These are phyloP conservation scores for Abelmoschus esculentus DNA, from an alignment of 345 rosid species.

Conservation along the genomic window DNA sequence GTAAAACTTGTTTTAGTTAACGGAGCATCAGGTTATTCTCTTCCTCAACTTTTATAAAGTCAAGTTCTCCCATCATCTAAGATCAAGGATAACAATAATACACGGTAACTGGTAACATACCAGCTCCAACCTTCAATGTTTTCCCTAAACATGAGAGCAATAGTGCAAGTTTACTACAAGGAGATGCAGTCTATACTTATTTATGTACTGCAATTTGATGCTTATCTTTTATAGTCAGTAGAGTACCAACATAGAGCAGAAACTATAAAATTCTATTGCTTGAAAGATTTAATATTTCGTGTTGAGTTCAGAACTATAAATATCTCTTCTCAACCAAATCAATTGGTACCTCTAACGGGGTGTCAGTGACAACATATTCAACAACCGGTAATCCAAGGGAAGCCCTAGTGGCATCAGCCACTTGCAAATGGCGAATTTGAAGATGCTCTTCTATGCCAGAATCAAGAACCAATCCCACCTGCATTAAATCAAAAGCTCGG, in stretches of 20 bases:
- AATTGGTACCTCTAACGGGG: constrained; percentile 2
- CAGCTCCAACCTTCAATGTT: neutral
- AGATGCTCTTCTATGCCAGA: constrained; percentile 53
- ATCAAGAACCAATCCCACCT: constrained; percentile 67
- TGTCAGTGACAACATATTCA: constrained; percentile 32
- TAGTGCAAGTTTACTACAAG: neutral
- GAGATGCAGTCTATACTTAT: neutral
- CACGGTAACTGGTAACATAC: neutral
- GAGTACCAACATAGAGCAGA: neutral
- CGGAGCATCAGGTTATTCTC: neutral
- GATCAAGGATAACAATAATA: neutral
- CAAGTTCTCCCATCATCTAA: neutral
- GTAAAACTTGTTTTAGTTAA: constrained; percentile 13
- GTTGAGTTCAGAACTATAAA: neutral
- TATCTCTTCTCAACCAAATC: neutral
- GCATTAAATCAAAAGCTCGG: constrained; percentile 14
- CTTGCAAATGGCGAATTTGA: constrained; percentile 50
- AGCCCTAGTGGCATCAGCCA: constrained; percentile 62
- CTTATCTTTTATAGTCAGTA: neutral
- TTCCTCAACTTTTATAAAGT: neutral
- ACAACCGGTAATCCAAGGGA: constrained; percentile 65
- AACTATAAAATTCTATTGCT: neutral
- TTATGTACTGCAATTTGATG: neutral
- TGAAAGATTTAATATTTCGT: neutral
- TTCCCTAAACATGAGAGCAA: neutral